A percentile compares a stretch with the other conserved stretches of the same genome.
phyloP scores from a whole-genome alignment of 345 rosid genomes.

The Hypericum androsaemum region DNA sequence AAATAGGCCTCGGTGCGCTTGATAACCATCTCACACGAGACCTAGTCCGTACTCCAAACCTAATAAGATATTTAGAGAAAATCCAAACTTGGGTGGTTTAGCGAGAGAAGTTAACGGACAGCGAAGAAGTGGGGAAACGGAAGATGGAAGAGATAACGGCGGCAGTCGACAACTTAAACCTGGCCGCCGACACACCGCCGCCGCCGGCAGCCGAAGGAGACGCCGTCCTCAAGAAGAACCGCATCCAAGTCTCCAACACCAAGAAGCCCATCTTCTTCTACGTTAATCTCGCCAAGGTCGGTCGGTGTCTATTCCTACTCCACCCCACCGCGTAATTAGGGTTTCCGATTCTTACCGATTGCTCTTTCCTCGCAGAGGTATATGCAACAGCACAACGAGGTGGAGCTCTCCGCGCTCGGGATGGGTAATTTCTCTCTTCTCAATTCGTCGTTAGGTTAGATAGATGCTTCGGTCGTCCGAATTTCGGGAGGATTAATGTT shows the following conservation, averaged over 20 bases:
- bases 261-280: constrained; percentile 91
- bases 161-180: constrained; percentile 48
- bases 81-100: constrained; percentile 21
- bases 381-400: constrained; percentile 84
- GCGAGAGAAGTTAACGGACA: constrained; percentile 6
- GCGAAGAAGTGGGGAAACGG: no score
- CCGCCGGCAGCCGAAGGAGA: neutral
- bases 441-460: neutral
- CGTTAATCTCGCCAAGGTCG: constrained; percentile 91
- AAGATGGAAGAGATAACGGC: constrained; percentile 67
- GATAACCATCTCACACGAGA: no score
- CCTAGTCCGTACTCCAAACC: no score
- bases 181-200: constrained; percentile 11
- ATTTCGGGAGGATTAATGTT: neutral
- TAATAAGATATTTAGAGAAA: constrained; percentile 21
- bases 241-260: constrained; percentile 91
- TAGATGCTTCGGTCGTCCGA: neutral
- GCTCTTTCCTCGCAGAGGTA: constrained; percentile 47
- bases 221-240: constrained; percentile 62
- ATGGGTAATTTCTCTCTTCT: constrained; percentile 49
- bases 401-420: constrained; percentile 90
- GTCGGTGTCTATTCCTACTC: no score
- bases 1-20: no score
- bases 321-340: neutral
- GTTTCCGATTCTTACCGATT: constrained; percentile 1